Conservation (phyloP, 306 rosid genomes). For the Quercus rubra region DNA sequence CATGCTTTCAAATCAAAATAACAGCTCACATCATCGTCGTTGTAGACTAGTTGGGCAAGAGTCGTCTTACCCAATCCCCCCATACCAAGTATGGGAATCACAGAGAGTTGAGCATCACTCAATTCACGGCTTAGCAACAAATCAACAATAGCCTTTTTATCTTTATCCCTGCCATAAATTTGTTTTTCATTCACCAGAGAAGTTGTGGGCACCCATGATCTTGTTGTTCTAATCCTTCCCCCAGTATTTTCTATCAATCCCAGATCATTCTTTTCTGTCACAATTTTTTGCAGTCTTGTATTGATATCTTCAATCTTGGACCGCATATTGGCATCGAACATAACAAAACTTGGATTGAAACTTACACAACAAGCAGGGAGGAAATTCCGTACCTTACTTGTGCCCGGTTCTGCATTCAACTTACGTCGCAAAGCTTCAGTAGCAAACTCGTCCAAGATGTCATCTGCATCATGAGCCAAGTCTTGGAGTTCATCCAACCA, state of each 20-base stretch:
- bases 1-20: background rate
- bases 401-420: background rate
- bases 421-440: background rate
- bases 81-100: conserved; percentile 2
- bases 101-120: background rate
- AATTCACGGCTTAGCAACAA: background rate
- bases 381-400: background rate
- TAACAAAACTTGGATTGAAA: background rate
- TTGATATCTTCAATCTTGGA: too few species aligned
- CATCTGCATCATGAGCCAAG: conserved; percentile 15
- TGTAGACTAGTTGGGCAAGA: background rate
- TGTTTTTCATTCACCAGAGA: background rate
- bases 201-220: background rate
- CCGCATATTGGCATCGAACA: too few species aligned
- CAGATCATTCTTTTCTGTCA: background rate
- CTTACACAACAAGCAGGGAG: background rate
- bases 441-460: conserved; percentile 17
- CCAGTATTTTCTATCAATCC: background rate
- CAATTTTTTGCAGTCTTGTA: too few species aligned
- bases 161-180: conserved; percentile 17
- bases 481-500: conserved; percentile 17
- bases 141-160: background rate
- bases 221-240: background rate
- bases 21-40: background rate
- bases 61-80: background rate